Conservation (phyloP, 2,329 filamentous ascomycete species). For the Phaeomoniella chlamydospora region DNA sequence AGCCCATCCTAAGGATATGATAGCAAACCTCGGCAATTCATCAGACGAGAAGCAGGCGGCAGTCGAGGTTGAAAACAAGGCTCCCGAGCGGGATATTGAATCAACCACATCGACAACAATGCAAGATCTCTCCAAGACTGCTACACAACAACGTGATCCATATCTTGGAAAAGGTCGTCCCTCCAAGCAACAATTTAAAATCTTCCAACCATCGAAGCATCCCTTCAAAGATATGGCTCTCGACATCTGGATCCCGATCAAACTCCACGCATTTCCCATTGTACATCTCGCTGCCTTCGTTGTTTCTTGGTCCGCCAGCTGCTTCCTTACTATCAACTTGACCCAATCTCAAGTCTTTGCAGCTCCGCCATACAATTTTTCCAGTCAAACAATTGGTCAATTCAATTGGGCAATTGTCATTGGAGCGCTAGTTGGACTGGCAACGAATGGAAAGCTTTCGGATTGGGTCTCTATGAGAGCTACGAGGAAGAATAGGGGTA, state of each 20-base stretch:
- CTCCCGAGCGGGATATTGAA: slow-evolving; percentile 8
- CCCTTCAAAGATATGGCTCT: slow-evolving; percentile 23
- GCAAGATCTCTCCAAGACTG: slow-evolving; percentile 8
- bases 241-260: slow-evolving; percentile 48
- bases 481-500: slow-evolving; percentile 37
- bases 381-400: slow-evolving; percentile 35
- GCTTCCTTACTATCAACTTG: slow-evolving; percentile 47
- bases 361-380: slow-evolving; percentile 40
- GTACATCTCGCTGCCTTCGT: slow-evolving; percentile 48
- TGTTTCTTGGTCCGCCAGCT: slow-evolving; percentile 43
- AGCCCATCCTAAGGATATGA: slow-evolving; percentile 3
- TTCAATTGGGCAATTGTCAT: slow-evolving; percentile 43
- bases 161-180: slow-evolving; percentile 42
- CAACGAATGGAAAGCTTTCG: slow-evolving; percentile 38
- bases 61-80: slow-evolving; percentile 3
- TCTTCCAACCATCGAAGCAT: slow-evolving; percentile 35
- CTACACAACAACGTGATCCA: slow-evolving; percentile 30
- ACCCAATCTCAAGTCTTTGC: slow-evolving; percentile 41
- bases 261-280: slow-evolving; percentile 47
- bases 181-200: slow-evolving; percentile 38
- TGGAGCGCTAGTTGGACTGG: slow-evolving; percentile 38
- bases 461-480: slow-evolving; percentile 43
- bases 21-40: slow-evolving; percentile 3
- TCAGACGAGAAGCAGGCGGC: slow-evolving; percentile 3
- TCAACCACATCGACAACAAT: slow-evolving; percentile 5